A percentile compares a stretch with the other conserved stretches of the same genome.
phyloP scores from a whole-genome alignment of 2,329 filamentous ascomycete genomes.

The Hysterium pulicare region DNA sequence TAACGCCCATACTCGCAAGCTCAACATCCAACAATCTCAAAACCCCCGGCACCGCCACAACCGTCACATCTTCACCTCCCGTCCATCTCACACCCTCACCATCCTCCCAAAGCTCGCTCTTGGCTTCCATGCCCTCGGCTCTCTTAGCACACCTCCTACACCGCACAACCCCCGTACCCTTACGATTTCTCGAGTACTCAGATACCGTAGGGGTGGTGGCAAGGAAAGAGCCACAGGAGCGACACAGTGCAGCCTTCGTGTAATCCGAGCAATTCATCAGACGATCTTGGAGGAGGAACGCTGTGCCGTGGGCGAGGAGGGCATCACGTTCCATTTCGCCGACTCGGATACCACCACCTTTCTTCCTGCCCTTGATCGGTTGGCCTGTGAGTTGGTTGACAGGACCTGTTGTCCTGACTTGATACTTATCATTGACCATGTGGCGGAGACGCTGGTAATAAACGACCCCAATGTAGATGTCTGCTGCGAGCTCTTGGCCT shows the following conservation, averaged over 20 bases:
- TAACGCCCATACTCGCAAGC: constrained; percentile 91
- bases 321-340: constrained; percentile 99
- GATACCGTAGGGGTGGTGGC: constrained; percentile 75
- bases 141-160: constrained; percentile 73
- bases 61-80: constrained; percentile 84
- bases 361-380: constrained; percentile 93
- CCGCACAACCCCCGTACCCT: constrained; percentile 64
- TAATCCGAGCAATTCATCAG: constrained; percentile 98
- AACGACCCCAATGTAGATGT: constrained; percentile 95
- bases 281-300: constrained; percentile 90
- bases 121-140: constrained; percentile 48
- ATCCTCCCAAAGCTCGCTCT: constrained; percentile 83
- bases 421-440: constrained; percentile 99
- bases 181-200: constrained; percentile 57
- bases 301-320: constrained; percentile 88
- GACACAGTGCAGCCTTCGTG: constrained; percentile 83
- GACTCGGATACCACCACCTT: constrained; percentile 96
- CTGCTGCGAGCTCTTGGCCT: constrained; percentile 85
- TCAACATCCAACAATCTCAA: constrained; percentile 93
- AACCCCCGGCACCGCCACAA: constrained; percentile 89
- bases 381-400: constrained; percentile 89
- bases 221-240: constrained; percentile 83
- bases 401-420: constrained; percentile 92
- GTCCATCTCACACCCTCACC: constrained; percentile 78
- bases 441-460: constrained; percentile 97